Evolutionary conservation across 257 asterid genomes (phyloP).

Genomic region (Gentiana straminea): DNA sequence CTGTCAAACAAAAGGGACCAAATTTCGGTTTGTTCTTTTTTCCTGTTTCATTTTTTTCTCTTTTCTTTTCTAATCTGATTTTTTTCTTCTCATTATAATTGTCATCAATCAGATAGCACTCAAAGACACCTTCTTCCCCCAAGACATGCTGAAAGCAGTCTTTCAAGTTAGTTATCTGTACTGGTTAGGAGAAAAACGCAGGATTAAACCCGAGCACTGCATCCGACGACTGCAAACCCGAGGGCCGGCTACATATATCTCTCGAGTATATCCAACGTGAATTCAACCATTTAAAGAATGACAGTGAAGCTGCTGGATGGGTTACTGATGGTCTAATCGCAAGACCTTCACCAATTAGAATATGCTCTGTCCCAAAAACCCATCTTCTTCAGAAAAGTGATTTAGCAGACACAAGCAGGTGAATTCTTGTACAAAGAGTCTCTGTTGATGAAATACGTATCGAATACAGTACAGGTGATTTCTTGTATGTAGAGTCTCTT

Average conservation of each 20-base stretch:
- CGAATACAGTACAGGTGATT: too few relatives aligned
- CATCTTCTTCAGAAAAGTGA: constrained; percentile 33
- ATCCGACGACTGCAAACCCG: constrained; percentile 59
- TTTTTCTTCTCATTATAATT: constrained; percentile 3
- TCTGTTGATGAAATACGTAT: too few relatives aligned
- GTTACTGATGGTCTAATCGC: constrained; percentile 69
- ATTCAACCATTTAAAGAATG: constrained; percentile 62
- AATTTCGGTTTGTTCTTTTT: not conserved
- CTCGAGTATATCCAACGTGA: constrained; percentile 62
- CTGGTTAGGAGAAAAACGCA: constrained; percentile 84
- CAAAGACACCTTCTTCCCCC: constrained; percentile 65
- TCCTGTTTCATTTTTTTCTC: too few relatives aligned
- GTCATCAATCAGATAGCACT: constrained; percentile 54
- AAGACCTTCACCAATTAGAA: constrained; percentile 67
- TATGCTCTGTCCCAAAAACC: constrained; percentile 33
- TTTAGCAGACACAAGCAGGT: not conserved
- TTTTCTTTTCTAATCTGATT: not conserved
- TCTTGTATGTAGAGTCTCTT: too few relatives aligned
- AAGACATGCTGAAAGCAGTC: constrained; percentile 84
- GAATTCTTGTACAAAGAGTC: not conserved
- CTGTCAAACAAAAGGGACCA: too few relatives aligned
- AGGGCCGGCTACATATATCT: constrained; percentile 75
- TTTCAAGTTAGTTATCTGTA: constrained; percentile 77
- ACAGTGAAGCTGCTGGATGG: constrained; percentile 75
- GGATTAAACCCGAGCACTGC: constrained; percentile 51